phyloP scores from a whole-genome alignment of 495 filamentous ascomycete genomes.

The Cudoniella acicularis region DNA sequence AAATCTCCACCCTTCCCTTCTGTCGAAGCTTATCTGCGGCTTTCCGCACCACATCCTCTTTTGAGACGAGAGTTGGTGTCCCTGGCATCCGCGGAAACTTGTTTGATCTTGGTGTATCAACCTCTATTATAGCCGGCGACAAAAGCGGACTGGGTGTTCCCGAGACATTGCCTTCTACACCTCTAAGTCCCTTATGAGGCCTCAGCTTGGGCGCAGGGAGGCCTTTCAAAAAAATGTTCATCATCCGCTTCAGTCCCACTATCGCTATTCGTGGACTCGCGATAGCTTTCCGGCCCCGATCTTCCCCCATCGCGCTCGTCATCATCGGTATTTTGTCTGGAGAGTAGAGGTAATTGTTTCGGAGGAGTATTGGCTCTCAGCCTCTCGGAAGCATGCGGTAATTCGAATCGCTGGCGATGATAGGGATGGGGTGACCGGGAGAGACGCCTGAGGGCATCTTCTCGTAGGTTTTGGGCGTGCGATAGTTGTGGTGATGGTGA shows the following conservation, averaged over 20 bases:
- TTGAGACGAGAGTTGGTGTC: not conserved
- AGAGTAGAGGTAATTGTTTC: slow-evolving; percentile 6
- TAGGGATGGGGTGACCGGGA: slow-evolving; percentile 80
- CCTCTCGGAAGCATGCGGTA: slow-evolving; percentile 38
- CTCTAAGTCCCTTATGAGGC: slow-evolving; percentile 69
- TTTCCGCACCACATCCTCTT: slow-evolving; percentile 14
- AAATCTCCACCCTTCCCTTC: slow-evolving; percentile 37
- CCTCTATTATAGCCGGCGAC: slow-evolving; percentile 51
- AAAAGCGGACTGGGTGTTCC: slow-evolving; percentile 53
- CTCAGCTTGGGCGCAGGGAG: slow-evolving; percentile 70
- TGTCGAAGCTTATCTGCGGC: slow-evolving; percentile 32
- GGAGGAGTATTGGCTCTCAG: slow-evolving; percentile 19
- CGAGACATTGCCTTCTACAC: slow-evolving; percentile 43
- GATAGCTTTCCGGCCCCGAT: not conserved
- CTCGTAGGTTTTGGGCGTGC: slow-evolving; percentile 19
- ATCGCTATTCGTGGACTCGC: slow-evolving; percentile 62
- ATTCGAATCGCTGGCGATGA: slow-evolving; percentile 50
- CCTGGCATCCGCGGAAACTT: not conserved
- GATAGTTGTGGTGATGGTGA: slow-evolving; percentile 8
- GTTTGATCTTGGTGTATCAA: slow-evolving; percentile 33
- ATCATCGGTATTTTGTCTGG: slow-evolving; percentile 17
- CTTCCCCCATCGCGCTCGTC: slow-evolving; percentile 8
- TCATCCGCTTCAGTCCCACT: slow-evolving; percentile 92
- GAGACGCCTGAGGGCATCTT: slow-evolving; percentile 43
- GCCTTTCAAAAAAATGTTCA: slow-evolving; percentile 74